Conservation (phyloP, 495 filamentous ascomycete species). For the Trichoderma parareesei region DNA sequence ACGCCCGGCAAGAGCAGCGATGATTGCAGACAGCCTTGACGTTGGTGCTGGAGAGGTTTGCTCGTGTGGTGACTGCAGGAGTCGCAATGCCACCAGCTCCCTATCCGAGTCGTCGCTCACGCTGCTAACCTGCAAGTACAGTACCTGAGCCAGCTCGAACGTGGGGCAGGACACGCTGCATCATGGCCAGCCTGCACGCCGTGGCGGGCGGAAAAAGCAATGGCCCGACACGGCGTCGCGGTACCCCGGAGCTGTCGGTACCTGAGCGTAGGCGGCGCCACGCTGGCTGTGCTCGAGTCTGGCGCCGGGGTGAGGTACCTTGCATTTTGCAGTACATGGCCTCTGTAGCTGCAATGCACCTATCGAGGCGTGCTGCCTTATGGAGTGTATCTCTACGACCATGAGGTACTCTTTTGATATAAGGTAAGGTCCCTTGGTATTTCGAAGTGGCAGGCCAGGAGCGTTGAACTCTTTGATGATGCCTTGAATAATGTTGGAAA, state of each 20-base stretch:
- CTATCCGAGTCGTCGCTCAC: not conserved
- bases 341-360: no score
- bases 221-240: not conserved
- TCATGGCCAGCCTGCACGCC: not conserved
- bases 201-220: conserved; percentile 1
- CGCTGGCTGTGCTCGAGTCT: no score
- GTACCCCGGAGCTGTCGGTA: not conserved
- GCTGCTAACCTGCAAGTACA: not conserved
- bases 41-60: not conserved
- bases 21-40: not conserved
- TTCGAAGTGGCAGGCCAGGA: no score
- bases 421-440: no score
- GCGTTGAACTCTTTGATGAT: no score
- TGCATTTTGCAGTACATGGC: not conserved
- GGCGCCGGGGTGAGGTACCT: not conserved
- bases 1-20: not conserved
- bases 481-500: no score
- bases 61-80: not conserved
- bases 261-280: not conserved
- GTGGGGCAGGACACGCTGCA: conserved; percentile 9
- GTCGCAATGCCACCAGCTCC: conserved; percentile 9
- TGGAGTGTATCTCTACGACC: no score
- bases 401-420: no score
- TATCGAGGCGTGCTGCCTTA: no score
- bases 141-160: not conserved